Evolutionary conservation across 2,329 filamentous ascomycete genomes (phyloP), one percentile per base, ranked within the genome.

Genomic region (Fusarium sp.): DNA sequence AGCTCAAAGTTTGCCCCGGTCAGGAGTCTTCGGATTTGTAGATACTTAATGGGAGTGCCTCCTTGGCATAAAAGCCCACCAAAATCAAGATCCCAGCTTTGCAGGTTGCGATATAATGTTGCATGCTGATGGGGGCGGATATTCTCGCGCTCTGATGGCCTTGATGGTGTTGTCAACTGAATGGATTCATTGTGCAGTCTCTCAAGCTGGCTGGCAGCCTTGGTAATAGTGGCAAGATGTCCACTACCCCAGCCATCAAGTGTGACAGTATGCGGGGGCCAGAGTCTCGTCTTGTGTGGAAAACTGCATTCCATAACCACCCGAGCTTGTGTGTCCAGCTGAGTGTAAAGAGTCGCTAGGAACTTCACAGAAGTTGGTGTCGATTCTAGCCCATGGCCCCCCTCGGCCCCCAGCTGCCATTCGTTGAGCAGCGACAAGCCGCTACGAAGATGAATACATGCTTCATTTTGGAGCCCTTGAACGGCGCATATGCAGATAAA

Each of bases 321-420:
- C 1, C 66, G 61, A 8, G 60, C 66, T 64, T 68, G 66, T 25
- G 66, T 60, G 25, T 68, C 61, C 27, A 54, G 37, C 27, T 60
- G 54, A 16, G 66, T 68, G 23, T 68, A 65, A 3, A 58, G 16
- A 37, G 52, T 56, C 14, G 52, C 34, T 8, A 68, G 20, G 6
- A 35, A 27, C 25, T 18, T 54, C 3, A 52, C 54, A 3, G 61
- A n/a, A 5, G 45, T 45, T n/a, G 10, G 43, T 35, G 35, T 48
- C 5, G n/a, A 14, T 25, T 13, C 39, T 5, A 18, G 27, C 16
- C 16, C 16, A 32, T 9, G 9, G n/a, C 10, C 23, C 10, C 60
- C 27, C 2, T 1, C 3, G 4, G 14, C 30, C 4, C 27, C 61
- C n/a, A 60, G 56, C 23, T 60, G 25, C 66, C 66, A 68, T 35